Percentiles rank a stretch among this genome's conserved stretches.
Conservation (phyloP, 2,329 filamentous ascomycete genomes). For the Xylariomycetidae sp. region DNA sequence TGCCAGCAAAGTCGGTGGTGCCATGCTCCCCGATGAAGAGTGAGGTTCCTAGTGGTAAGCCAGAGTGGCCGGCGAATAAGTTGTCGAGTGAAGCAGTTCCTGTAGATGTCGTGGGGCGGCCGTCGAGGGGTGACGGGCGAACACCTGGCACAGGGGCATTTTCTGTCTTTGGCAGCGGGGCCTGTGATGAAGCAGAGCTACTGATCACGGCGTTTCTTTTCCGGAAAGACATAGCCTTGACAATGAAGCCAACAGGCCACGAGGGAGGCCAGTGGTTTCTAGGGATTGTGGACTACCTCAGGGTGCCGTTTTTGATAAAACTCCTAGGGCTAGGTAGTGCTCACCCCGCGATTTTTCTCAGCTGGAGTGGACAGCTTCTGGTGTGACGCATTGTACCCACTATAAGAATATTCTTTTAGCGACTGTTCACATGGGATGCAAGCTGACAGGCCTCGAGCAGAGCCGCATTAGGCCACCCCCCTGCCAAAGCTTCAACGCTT, state of each 20-base stretch:
- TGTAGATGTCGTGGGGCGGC: conserved; percentile 83
- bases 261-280: too few species aligned
- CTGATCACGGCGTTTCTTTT: conserved; percentile 53
- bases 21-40: conserved; percentile 82
- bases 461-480: conserved; percentile 14
- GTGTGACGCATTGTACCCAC: too few species aligned
- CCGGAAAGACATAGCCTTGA: conserved; percentile 50
- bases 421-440: too few species aligned
- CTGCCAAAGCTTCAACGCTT: conserved; percentile 21
- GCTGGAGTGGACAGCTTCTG: not conserved
- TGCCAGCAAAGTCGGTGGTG: conserved; percentile 88
- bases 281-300: too few species aligned
- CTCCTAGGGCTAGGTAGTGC: too few species aligned
- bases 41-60: conserved; percentile 75
- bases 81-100: conserved; percentile 82
- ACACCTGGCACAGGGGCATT: conserved; percentile 45
- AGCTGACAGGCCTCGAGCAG: too few species aligned
- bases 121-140: conserved; percentile 83
- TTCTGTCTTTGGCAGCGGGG: conserved; percentile 29
- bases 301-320: too few species aligned
- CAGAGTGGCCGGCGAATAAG: conserved; percentile 80
- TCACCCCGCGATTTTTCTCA: not conserved
- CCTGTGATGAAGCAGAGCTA: conserved; percentile 25
- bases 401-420: not conserved
- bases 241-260: too few species aligned